Percentiles rank a stretch among this genome's conserved stretches.
Evolutionary conservation across 768 basidiomycete genomes (phyloP).

Genomic region (Ramaria sp.): DNA sequence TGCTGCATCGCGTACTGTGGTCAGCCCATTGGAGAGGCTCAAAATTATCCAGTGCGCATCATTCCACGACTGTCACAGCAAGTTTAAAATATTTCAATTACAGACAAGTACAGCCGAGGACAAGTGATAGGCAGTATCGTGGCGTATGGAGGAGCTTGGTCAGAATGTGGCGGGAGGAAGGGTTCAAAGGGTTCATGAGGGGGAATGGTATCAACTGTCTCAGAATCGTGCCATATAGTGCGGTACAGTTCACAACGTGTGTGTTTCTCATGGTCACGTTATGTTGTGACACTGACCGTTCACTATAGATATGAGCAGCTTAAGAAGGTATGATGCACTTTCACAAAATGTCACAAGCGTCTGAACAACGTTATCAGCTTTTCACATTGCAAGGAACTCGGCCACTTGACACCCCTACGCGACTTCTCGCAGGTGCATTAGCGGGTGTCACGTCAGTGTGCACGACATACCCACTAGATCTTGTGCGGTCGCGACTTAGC

Average conservation of each 20-base stretch:
- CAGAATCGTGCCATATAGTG: slow-evolving; percentile 81
- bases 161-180: slow-evolving; percentile 92
- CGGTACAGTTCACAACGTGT: slow-evolving; percentile 29
- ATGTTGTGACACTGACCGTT: neutral
- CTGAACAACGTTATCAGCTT: slow-evolving; percentile 32
- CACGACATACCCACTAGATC: slow-evolving; percentile 86
- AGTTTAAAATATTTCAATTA: neutral
- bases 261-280: slow-evolving; percentile 2
- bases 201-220: slow-evolving; percentile 90
- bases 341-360: no score
- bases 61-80: slow-evolving; percentile 5
- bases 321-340: slow-evolving; percentile 51
- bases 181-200: slow-evolving; percentile 85
- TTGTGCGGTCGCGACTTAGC: slow-evolving; percentile 84
- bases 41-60: slow-evolving; percentile 88
- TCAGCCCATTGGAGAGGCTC: slow-evolving; percentile 82
- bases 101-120: slow-evolving; percentile 83
- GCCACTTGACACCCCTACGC: slow-evolving; percentile 80
- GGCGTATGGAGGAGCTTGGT: slow-evolving; percentile 78
- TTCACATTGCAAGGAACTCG: slow-evolving; percentile 60
- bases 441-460: slow-evolving; percentile 94
- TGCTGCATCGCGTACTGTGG: slow-evolving; percentile 78
- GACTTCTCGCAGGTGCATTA: slow-evolving; percentile 77
- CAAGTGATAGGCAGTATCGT: slow-evolving; percentile 56
- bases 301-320: slow-evolving; percentile 76